Evolutionary conservation across 179 eudicot species (phyloP).

Genomic region (Spinacia oleracea): DNA sequence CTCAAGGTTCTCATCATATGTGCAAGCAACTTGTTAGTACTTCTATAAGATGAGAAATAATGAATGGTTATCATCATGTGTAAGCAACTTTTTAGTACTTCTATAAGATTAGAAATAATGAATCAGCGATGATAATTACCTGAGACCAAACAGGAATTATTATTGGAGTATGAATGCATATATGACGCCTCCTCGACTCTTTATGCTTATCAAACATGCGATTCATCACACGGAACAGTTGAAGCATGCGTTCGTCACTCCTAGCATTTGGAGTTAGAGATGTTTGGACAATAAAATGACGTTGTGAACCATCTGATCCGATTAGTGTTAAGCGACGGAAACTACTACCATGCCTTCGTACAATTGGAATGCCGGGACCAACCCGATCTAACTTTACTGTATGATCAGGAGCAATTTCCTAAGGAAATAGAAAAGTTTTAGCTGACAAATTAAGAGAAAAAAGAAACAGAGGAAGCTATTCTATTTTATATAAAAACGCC

Average conservation of each 20-base stretch:
- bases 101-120: not conserved
- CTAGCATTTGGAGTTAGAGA: slow-evolving; percentile 97
- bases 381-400: slow-evolving; percentile 94
- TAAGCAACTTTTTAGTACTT: not conserved
- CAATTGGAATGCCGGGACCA: slow-evolving; percentile 96
- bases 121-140: slow-evolving; percentile 43
- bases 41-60: too few relatives aligned
- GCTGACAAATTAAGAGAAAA: slow-evolving; percentile 3
- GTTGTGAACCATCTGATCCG: slow-evolving; percentile 97
- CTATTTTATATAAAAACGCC: too few relatives aligned
- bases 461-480: too few relatives aligned
- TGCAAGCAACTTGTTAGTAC: too few relatives aligned
- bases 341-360: slow-evolving; percentile 99
- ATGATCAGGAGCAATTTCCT: slow-evolving; percentile 99
- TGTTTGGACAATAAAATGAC: slow-evolving; percentile 97
- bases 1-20: too few relatives aligned
- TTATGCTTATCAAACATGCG: slow-evolving; percentile 97
- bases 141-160: slow-evolving; percentile 99
- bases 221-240: slow-evolving; percentile 96
- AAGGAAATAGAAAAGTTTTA: slow-evolving; percentile 15
- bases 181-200: slow-evolving; percentile 94
- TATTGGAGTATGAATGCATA: slow-evolving; percentile 92
- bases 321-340: slow-evolving; percentile 94
- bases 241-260: slow-evolving; percentile 98
- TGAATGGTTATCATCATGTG: too few relatives aligned